phyloP scores from a whole-genome alignment of 1,139 yeast species.

The Scheffersomyces segobiensis region DNA sequence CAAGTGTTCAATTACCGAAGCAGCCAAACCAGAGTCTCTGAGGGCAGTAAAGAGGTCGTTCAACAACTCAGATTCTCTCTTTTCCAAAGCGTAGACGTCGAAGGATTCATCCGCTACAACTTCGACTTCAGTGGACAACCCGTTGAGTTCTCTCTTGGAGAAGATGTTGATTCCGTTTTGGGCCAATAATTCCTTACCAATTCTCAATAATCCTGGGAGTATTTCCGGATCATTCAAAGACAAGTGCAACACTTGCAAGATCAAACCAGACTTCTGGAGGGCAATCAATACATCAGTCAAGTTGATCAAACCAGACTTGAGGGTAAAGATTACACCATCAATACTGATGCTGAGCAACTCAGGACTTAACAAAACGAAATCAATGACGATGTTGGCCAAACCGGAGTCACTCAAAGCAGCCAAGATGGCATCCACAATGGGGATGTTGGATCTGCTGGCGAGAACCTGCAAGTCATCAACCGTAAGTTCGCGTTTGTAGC shows the following conservation, averaged over 20 bases:
- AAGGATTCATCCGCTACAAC: background rate
- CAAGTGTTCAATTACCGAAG: conserved; percentile 26
- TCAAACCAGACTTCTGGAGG: conserved; percentile 29
- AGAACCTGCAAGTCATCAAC: conserved; percentile 4
- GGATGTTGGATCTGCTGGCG: conserved; percentile 16
- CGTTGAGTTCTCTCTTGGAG: conserved; percentile 7
- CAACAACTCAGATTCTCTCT: conserved; percentile 26
- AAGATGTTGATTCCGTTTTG: conserved; percentile 21
- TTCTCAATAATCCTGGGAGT: conserved; percentile 29
- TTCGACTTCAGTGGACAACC: background rate
- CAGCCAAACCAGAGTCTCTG: conserved; percentile 32
- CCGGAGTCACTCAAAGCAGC: conserved; percentile 22
- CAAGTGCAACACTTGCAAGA: conserved; percentile 24
- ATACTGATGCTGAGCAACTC: conserved; percentile 23
- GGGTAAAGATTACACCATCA: conserved; percentile 23
- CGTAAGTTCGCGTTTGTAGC: background rate
- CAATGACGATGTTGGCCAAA: conserved; percentile 24
- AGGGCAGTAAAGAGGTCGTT: conserved; percentile 26
- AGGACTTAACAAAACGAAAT: conserved; percentile 26
- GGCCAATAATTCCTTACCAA: conserved; percentile 23
- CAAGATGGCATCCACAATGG: conserved; percentile 26
- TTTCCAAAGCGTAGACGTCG: conserved; percentile 7
- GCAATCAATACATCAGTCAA: conserved; percentile 28
- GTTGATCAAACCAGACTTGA: conserved; percentile 21
- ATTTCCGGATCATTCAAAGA: conserved; percentile 28